These are phyloP conservation scores for Leccinum barrowsii DNA, from an alignment of 768 basidiomycete species.

Conservation along the genomic window DNA sequence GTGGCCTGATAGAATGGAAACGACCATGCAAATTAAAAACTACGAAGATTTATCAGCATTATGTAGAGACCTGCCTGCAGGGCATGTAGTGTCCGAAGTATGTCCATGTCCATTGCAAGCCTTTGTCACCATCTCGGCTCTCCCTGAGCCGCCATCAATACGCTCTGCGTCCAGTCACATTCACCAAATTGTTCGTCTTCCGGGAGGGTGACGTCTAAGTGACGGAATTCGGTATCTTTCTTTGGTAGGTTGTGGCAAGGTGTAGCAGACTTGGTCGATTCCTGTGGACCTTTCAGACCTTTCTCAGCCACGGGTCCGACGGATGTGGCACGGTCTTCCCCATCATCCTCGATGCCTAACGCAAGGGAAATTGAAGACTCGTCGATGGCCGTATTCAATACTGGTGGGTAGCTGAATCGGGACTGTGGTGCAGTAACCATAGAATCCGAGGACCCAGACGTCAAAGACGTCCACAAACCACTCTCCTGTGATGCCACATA, in stretches of 20 bases:
- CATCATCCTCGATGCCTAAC: slow-evolving; percentile 26
- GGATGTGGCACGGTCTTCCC: slow-evolving; percentile 20
- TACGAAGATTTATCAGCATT: slow-evolving; percentile 9
- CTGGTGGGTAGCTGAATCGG: slow-evolving; percentile 47
- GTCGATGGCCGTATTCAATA: slow-evolving; percentile 61
- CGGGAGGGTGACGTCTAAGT: slow-evolving; percentile 24
- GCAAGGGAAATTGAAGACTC: slow-evolving; percentile 44
- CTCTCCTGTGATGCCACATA: slow-evolving; percentile 15
- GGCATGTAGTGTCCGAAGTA: slow-evolving; percentile 16
- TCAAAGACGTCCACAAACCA: slow-evolving; percentile 23
- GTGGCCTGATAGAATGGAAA: slow-evolving; percentile 8
- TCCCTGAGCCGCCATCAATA: slow-evolving; percentile 62
- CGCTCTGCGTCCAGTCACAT: slow-evolving; percentile 74
- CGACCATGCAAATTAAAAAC: slow-evolving; percentile 16
- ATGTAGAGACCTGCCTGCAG: slow-evolving; percentile 33
- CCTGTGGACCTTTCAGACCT: slow-evolving; percentile 14
- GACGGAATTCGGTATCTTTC: slow-evolving; percentile 24
- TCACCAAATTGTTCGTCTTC: slow-evolving; percentile 41
- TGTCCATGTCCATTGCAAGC: slow-evolving; percentile 11
- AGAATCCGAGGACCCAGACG: slow-evolving; percentile 37
- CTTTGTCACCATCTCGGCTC: slow-evolving; percentile 34
- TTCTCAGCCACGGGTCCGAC: slow-evolving; percentile 10
- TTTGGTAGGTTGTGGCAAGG: slow-evolving; percentile 18
- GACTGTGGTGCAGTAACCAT: slow-evolving; percentile 59
- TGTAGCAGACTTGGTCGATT: slow-evolving; percentile 13